phyloP scores from a whole-genome alignment of 441 rosid genomes.

The Erysimum pusillum region DNA sequence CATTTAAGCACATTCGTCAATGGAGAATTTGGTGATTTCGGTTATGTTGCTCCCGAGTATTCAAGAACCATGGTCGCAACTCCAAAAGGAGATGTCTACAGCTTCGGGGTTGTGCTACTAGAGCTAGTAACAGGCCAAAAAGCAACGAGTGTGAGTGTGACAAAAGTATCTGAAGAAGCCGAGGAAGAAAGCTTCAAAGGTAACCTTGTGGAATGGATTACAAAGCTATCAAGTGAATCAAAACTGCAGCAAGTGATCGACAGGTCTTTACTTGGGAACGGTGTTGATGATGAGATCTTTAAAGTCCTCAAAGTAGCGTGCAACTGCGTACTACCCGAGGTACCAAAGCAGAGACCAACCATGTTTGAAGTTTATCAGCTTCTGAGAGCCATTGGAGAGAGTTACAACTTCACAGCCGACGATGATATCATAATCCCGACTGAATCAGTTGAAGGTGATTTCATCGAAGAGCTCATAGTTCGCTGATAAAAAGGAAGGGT shows the following conservation, averaged over 20 bases:
- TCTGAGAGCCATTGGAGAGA: conserved; percentile 79
- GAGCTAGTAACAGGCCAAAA: conserved; percentile 90
- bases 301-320: conserved; percentile 86
- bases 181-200: conserved; percentile 76
- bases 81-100: conserved; percentile 91
- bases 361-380: conserved; percentile 88
- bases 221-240: conserved; percentile 56
- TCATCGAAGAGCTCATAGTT: conserved; percentile 78
- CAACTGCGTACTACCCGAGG: conserved; percentile 65
- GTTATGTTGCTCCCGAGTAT: conserved; percentile 94
- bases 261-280: conserved; percentile 60
- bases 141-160: conserved; percentile 66
- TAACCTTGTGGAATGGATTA: conserved; percentile 79
- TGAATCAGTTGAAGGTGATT: conserved; percentile 62
- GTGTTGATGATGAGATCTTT: conserved; percentile 72
- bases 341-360: conserved; percentile 81
- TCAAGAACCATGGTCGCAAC: conserved; percentile 86
- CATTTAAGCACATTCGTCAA: conserved; percentile 91
- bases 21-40: conserved; percentile 93
- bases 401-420: conserved; percentile 70
- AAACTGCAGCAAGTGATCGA: conserved; percentile 77
- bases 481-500: conserved; percentile 44
- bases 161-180: conserved; percentile 58
- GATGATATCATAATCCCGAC: conserved; percentile 79
- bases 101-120: conserved; percentile 89